phyloP scores from a whole-genome alignment of 768 basidiomycete species.

The Mycena capillaripes region DNA sequence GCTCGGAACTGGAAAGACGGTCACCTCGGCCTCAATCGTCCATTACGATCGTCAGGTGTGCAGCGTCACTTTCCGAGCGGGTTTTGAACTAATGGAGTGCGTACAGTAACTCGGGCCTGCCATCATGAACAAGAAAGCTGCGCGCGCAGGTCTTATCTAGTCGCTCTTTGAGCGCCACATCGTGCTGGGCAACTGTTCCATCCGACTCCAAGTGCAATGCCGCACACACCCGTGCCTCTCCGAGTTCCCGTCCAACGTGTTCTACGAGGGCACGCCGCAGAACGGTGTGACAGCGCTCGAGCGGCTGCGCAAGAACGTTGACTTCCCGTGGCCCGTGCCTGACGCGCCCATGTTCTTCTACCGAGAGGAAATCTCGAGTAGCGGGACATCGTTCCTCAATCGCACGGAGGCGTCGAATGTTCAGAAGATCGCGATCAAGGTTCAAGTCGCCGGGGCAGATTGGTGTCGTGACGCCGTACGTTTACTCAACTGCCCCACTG shows the following conservation, averaged over 20 bases:
- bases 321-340: slow-evolving; percentile 98
- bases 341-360: slow-evolving; percentile 99
- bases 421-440: slow-evolving; percentile 99
- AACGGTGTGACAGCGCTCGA: slow-evolving; percentile 99
- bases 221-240: slow-evolving; percentile 99
- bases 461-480: slow-evolving; percentile 98
- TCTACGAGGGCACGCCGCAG: slow-evolving; percentile 98
- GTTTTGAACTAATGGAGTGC: slow-evolving; percentile 15
- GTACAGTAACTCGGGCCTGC: slow-evolving; percentile 96
- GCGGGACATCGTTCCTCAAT: slow-evolving; percentile 98
- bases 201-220: slow-evolving; percentile 98
- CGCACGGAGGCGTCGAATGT: slow-evolving; percentile 99
- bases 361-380: slow-evolving; percentile 98
- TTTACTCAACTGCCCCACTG: slow-evolving; percentile 61
- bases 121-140: slow-evolving; percentile 99
- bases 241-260: slow-evolving; percentile 99
- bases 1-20: slow-evolving; percentile 98
- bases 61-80: slow-evolving; percentile 33
- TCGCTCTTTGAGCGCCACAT: slow-evolving; percentile 98
- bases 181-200: slow-evolving; percentile 94
- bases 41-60: slow-evolving; percentile 91
- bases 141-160: slow-evolving; percentile 97
- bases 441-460: slow-evolving; percentile 99
- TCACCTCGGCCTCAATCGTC: slow-evolving; percentile 98
- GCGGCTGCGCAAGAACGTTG: slow-evolving; percentile 96